Conservation (phyloP, 2,329 filamentous ascomycete species). For the Alternaria alternata region DNA sequence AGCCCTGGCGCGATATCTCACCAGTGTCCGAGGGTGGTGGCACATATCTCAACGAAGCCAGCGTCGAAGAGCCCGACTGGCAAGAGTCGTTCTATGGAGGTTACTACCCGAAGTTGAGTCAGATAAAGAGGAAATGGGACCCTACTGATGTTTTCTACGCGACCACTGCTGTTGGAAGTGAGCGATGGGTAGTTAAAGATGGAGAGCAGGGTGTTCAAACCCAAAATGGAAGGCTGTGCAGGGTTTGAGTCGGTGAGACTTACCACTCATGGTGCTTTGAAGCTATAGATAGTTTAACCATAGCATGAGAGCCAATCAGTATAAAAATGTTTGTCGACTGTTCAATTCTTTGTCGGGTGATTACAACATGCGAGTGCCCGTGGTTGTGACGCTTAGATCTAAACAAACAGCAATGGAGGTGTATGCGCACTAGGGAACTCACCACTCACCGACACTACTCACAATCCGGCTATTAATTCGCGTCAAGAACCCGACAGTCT, state of each 20-base stretch:
- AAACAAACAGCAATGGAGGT: neutral
- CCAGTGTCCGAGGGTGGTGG: slow-evolving; percentile 28
- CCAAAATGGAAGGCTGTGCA: slow-evolving; percentile 30
- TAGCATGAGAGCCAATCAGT: neutral
- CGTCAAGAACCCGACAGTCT: neutral
- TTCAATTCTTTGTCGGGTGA: neutral
- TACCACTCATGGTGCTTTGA: neutral
- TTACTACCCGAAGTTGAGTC: slow-evolving; percentile 23
- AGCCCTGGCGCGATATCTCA: slow-evolving; percentile 24
- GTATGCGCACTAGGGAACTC: neutral
- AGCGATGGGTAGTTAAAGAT: slow-evolving; percentile 29
- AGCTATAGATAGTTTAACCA: neutral
- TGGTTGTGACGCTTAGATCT: neutral
- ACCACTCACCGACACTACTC: neutral
- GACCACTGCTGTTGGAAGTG: slow-evolving; percentile 31
- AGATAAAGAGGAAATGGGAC: slow-evolving; percentile 34
- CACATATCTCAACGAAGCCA: slow-evolving; percentile 46
- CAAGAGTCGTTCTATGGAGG: slow-evolving; percentile 48
- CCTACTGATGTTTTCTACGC: slow-evolving; percentile 35
- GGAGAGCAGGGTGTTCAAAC: slow-evolving; percentile 28
- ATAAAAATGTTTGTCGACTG: neutral
- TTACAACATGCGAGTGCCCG: slow-evolving; percentile 6
- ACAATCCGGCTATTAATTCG: neutral
- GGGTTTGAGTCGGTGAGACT: slow-evolving; percentile 1
- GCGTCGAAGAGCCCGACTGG: slow-evolving; percentile 44